Percentiles rank a stretch among this genome's conserved stretches.
Conservation (phyloP, 1,139 yeast genomes). For the Meyerozyma guilliermondii region DNA sequence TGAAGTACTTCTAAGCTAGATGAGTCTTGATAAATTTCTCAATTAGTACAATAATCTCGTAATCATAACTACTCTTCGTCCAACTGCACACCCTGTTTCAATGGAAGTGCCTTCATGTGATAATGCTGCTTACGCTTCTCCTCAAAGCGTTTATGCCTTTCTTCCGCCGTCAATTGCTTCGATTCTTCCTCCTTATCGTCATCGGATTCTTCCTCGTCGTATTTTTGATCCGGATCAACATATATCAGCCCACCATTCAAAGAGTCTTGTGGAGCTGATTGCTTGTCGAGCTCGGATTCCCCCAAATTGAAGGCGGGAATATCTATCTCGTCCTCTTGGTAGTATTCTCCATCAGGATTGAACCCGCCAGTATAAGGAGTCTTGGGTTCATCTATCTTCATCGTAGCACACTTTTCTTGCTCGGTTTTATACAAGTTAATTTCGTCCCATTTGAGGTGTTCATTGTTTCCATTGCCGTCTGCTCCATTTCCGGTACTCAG, state of each 20-base stretch:
- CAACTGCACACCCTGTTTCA: conserved; percentile 21
- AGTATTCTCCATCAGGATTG: conserved; percentile 79
- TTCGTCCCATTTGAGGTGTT: conserved; percentile 69
- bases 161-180: conserved; percentile 49
- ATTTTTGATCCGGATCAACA: conserved; percentile 16
- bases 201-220: conserved; percentile 21
- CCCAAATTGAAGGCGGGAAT: conserved; percentile 42
- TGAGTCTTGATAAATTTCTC: neutral
- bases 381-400: conserved; percentile 93
- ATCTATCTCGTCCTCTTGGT: conserved; percentile 60
- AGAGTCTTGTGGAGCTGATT: conserved; percentile 29
- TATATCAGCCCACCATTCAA: conserved; percentile 37
- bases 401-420: conserved; percentile 65
- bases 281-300: conserved; percentile 38
- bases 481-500: conserved; percentile 4
- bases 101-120: conserved; percentile 59
- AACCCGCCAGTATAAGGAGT: conserved; percentile 96
- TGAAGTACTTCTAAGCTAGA: conserved; percentile 27
- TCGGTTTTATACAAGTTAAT: conserved; percentile 61
- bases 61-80: conserved; percentile 1
- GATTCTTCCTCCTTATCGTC: conserved; percentile 33
- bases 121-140: conserved; percentile 75
- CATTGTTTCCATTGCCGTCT: conserved; percentile 8
- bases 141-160: conserved; percentile 64
- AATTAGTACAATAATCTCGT: neutral